phyloP scores from a whole-genome alignment of 2,329 filamentous ascomycete species.

The Paraphoma sp. region DNA sequence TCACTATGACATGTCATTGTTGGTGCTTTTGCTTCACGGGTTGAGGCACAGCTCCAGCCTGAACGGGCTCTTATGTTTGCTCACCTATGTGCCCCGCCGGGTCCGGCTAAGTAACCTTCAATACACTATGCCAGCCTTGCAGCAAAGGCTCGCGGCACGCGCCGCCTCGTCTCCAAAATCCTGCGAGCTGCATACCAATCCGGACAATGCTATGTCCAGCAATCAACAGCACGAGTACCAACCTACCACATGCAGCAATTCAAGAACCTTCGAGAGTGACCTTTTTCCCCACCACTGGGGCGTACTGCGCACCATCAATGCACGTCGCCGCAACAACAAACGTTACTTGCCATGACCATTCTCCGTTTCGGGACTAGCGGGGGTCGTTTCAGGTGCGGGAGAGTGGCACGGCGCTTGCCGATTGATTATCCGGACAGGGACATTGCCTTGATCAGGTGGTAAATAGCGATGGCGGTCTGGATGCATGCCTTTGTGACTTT shows the following conservation, averaged over 20 bases:
- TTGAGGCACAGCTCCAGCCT: not conserved
- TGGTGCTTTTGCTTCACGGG: not conserved
- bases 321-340: not conserved
- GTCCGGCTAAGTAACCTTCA: not conserved
- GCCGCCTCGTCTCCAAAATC: conserved; percentile 2
- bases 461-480: not conserved
- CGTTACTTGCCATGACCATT: conserved; percentile 2
- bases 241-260: conserved; percentile 20
- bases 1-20: not conserved
- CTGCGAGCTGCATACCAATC: conserved; percentile 12
- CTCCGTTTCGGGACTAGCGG: conserved; percentile 4
- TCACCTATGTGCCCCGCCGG: too few relatives aligned
- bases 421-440: not conserved
- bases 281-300: not conserved
- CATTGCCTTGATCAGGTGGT: not conserved
- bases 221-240: conserved; percentile 17
- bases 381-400: not conserved
- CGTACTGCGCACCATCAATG: not conserved
- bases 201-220: conserved; percentile 29
- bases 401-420: not conserved
- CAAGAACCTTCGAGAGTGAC: not conserved
- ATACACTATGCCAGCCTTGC: not conserved
- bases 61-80: too few relatives aligned
- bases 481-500: not conserved
- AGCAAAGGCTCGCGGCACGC: not conserved